These are phyloP conservation scores for Solanum verrucosum DNA, from an alignment of 257 asterid genomes.

Conservation along the genomic window DNA sequence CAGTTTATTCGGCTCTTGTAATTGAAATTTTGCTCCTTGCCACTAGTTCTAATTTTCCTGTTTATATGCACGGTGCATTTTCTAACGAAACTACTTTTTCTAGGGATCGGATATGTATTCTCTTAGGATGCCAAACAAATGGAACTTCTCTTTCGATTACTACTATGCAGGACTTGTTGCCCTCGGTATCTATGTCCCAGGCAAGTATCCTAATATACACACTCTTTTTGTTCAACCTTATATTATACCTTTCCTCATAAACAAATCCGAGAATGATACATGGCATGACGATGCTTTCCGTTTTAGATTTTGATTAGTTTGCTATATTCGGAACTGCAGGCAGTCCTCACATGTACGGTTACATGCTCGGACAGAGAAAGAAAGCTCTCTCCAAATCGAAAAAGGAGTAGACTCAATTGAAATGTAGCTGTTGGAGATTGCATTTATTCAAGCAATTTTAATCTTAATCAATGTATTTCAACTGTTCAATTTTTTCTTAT, in stretches of 20 bases:
- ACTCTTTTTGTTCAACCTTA: background rate
- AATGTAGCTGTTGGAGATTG: background rate
- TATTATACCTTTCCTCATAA: background rate
- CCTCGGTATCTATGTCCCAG: conserved; percentile 73
- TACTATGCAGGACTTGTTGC: conserved; percentile 41
- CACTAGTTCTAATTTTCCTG: background rate
- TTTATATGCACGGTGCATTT: background rate
- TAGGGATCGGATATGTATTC: conserved; percentile 54
- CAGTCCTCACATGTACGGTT: conserved; percentile 67
- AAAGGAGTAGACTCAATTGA: conserved; percentile 23
- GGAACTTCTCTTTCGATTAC: conserved; percentile 78
- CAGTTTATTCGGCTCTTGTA: background rate
- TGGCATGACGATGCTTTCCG: background rate
- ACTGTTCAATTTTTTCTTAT: background rate
- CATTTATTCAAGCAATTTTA: background rate
- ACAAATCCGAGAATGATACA: background rate
- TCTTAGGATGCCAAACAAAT: conserved; percentile 71
- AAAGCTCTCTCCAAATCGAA: conserved; percentile 70
- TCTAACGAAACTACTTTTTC: background rate
- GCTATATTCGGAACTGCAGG: conserved; percentile 10
- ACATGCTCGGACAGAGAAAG: conserved; percentile 89
- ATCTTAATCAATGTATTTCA: background rate
- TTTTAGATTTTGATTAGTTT: background rate
- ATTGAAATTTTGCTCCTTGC: background rate
- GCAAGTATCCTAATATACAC: background rate